These are phyloP conservation scores for Arthrobotrys pseudoclavata DNA, from an alignment of 2,329 filamentous ascomycete species.

Conservation along the genomic window DNA sequence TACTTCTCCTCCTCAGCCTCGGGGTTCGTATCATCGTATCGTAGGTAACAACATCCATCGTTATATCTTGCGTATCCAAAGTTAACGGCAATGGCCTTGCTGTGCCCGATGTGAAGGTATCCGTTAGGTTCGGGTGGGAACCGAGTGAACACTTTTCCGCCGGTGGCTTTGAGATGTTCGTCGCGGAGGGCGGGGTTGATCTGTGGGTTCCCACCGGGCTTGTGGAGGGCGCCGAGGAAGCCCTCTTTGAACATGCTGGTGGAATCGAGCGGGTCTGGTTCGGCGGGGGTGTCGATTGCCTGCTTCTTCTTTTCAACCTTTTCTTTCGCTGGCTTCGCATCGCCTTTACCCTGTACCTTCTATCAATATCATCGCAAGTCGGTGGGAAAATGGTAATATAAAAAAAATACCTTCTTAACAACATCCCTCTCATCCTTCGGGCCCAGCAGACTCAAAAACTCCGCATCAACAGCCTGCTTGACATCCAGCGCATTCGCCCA, in stretches of 20 bases:
- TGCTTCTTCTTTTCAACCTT: conserved; percentile 69
- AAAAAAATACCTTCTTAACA: conserved; percentile 61
- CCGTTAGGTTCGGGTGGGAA: conserved; percentile 93
- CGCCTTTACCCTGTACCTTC: conserved; percentile 18
- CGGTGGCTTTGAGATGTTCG: conserved; percentile 62
- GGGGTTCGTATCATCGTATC: conserved; percentile 96
- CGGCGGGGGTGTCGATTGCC: conserved; percentile 65
- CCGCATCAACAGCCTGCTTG: conserved; percentile 62
- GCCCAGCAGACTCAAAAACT: conserved; percentile 62
- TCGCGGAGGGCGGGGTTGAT: conserved; percentile 64
- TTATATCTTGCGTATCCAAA: conserved; percentile 93
- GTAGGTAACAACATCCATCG: conserved; percentile 80
- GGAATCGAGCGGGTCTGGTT: conserved; percentile 63
- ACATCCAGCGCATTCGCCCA: conserved; percentile 62
- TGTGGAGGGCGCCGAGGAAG: conserved; percentile 80
- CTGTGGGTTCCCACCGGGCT: conserved; percentile 71
- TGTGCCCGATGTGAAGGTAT: conserved; percentile 92
- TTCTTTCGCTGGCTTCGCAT: conserved; percentile 64
- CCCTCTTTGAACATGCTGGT: conserved; percentile 80
- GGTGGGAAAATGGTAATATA: background rate
- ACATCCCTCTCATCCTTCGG: conserved; percentile 63
- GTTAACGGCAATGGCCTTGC: conserved; percentile 95
- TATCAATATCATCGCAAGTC: background rate
- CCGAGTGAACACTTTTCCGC: conserved; percentile 74
- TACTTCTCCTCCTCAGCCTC: conserved; percentile 92